Conservation (phyloP, 2,329 filamentous ascomycete genomes). For the Hypoxylon sp. region DNA sequence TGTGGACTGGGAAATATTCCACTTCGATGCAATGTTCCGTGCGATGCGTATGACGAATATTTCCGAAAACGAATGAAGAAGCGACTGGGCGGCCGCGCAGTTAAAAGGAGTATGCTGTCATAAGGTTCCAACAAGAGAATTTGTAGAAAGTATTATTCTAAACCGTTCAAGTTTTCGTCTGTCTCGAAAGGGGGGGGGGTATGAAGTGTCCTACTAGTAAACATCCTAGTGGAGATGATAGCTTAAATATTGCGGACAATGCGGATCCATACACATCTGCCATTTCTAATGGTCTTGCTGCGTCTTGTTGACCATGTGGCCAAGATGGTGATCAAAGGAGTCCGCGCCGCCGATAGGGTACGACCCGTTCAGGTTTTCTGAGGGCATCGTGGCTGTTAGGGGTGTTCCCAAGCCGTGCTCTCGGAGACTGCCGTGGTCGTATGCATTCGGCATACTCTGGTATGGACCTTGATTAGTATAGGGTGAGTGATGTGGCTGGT, state of each 20-base stretch:
- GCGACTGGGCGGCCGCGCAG: conserved; percentile 29
- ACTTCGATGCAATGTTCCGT: conserved; percentile 43
- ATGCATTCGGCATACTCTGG: conserved; percentile 46
- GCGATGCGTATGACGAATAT: conserved; percentile 38
- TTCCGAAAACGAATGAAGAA: conserved; percentile 30
- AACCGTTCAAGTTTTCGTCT: conserved; percentile 20
- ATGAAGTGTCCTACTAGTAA: conserved; percentile 4
- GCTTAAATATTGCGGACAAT: conserved; percentile 3
- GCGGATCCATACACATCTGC: background rate
- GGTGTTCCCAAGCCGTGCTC: conserved; percentile 48
- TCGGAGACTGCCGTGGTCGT: conserved; percentile 48
- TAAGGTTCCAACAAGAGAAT: conserved; percentile 26
- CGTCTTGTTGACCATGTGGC: conserved; percentile 47
- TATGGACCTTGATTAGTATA: conserved; percentile 47
- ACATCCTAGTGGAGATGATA: conserved; percentile 5
- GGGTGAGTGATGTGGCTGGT: conserved; percentile 46
- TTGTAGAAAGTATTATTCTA: conserved; percentile 29
- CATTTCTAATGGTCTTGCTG: conserved; percentile 39
- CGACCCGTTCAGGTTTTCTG: conserved; percentile 46
- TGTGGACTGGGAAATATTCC: conserved; percentile 29
- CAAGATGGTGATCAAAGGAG: conserved; percentile 39
- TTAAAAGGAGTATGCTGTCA: conserved; percentile 30
- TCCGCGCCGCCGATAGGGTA: conserved; percentile 41
- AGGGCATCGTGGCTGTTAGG: conserved; percentile 48
- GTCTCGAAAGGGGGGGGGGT: conserved; percentile 17